Percentiles rank a stretch among this genome's conserved stretches.
These are phyloP conservation scores for Cyclostephanos tholiformis DNA, from an alignment of 108 stramenopile genomes.

Conservation along the genomic window DNA sequence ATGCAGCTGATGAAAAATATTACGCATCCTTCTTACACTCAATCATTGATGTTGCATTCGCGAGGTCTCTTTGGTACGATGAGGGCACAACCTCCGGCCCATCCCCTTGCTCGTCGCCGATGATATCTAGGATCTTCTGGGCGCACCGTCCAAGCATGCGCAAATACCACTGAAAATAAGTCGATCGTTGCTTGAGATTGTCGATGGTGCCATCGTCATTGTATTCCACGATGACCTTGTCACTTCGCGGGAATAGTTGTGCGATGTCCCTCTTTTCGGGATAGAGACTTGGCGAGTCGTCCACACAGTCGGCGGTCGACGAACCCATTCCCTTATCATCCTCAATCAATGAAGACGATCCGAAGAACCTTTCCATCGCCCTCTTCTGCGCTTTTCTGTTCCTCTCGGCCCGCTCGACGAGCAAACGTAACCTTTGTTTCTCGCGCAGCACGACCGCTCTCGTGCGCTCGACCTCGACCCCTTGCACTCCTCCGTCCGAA, in stretches of 20 bases:
- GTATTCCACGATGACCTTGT: conserved; percentile 13
- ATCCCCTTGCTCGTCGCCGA: conserved; percentile 40
- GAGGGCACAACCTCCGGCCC: conserved; percentile 6
- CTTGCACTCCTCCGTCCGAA: conserved; percentile 2
- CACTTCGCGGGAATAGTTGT: conserved; percentile 2
- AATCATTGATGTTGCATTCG: conserved; percentile 14
- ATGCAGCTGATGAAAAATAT: background rate
- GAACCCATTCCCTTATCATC: background rate
- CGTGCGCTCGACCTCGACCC: conserved; percentile 21
- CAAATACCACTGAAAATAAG: conserved; percentile 46
- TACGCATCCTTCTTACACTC: conserved; percentile 15
- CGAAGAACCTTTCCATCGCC: conserved; percentile 43
- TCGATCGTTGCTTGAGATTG: conserved; percentile 5
- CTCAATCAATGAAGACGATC: background rate
- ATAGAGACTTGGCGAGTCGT: conserved; percentile 20
- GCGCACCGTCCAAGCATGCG: conserved; percentile 47
- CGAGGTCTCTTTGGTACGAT: conserved; percentile 13
- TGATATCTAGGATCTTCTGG: conserved; percentile 39
- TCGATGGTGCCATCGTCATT: conserved; percentile 3
- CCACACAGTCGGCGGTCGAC: background rate
- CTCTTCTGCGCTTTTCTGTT: conserved; percentile 33
- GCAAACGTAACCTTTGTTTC: conserved; percentile 39
- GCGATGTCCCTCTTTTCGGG: conserved; percentile 29
- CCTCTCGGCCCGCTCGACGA: conserved; percentile 33
- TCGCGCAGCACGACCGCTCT: conserved; percentile 36